phyloP scores from a whole-genome alignment of 768 basidiomycete species.

The Phanerochaete sordida region DNA sequence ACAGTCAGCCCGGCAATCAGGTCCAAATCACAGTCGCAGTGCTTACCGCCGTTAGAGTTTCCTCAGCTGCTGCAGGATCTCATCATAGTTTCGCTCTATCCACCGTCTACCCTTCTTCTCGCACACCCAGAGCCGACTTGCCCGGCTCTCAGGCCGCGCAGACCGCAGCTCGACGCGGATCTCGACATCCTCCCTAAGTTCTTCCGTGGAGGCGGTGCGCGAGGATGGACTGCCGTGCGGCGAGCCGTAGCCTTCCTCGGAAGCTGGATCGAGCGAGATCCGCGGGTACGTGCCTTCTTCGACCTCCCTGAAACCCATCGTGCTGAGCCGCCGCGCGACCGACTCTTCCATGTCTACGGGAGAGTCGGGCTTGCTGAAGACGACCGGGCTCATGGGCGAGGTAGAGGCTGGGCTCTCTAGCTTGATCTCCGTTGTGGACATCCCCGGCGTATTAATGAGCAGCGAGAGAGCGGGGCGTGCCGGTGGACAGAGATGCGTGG shows the following conservation, averaged over 20 bases:
- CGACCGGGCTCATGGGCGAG: slow-evolving; percentile 9
- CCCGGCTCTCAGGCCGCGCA: background rate
- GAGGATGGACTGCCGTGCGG: background rate
- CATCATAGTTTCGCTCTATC: slow-evolving; percentile 9
- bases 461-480: slow-evolving; percentile 1
- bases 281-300: background rate
- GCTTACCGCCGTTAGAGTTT: background rate
- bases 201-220: background rate
- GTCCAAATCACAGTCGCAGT: background rate
- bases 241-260: background rate
- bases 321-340: slow-evolving; percentile 7
- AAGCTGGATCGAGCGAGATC: background rate
- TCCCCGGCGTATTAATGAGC: slow-evolving; percentile 2
- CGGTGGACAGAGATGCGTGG: background rate
- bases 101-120: slow-evolving; percentile 16
- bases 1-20: background rate
- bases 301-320: slow-evolving; percentile 8
- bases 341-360: slow-evolving; percentile 8
- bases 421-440: slow-evolving; percentile 1
- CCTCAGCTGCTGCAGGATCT: slow-evolving; percentile 11
- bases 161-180: slow-evolving; percentile 10
- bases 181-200: background rate
- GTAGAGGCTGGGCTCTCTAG: slow-evolving; percentile 3
- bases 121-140: slow-evolving; percentile 10
- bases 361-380: slow-evolving; percentile 5